Conservation (phyloP, 2,329 filamentous ascomycete species). For the Akanthomyces dipterigenus region DNA sequence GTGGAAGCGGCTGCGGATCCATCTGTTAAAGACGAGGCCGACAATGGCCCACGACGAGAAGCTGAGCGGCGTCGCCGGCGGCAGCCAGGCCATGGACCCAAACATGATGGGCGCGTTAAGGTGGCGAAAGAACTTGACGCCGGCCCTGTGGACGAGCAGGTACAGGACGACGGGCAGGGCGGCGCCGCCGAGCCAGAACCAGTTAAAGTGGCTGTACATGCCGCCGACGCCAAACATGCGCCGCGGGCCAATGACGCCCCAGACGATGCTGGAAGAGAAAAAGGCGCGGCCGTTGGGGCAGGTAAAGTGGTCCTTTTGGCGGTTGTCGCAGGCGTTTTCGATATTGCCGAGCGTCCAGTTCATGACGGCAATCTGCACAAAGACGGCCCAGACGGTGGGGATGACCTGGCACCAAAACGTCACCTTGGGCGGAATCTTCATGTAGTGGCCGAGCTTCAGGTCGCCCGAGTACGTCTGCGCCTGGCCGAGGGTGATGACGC, state of each 20-base stretch:
- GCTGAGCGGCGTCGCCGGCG: slow-evolving; percentile 53
- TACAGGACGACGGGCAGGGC: slow-evolving; percentile 43
- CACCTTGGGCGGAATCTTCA: slow-evolving; percentile 39
- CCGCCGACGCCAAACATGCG: slow-evolving; percentile 47
- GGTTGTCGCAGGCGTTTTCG: slow-evolving; percentile 35
- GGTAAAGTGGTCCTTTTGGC: slow-evolving; percentile 23
- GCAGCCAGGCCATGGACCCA: slow-evolving; percentile 45
- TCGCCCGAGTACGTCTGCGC: slow-evolving; percentile 40
- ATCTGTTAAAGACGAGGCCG: slow-evolving; percentile 52
- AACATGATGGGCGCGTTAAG: slow-evolving; percentile 53
- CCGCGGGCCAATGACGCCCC: slow-evolving; percentile 50
- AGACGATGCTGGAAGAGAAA: slow-evolving; percentile 49
- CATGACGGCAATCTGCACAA: slow-evolving; percentile 40
- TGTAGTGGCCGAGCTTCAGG: slow-evolving; percentile 43
- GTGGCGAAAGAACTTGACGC: slow-evolving; percentile 35
- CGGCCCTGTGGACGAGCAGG: slow-evolving; percentile 25
- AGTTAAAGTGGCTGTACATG: slow-evolving; percentile 44
- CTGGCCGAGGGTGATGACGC: slow-evolving; percentile 27
- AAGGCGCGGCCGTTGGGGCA: slow-evolving; percentile 34
- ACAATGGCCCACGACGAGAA: slow-evolving; percentile 53
- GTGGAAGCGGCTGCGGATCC: slow-evolving; percentile 44
- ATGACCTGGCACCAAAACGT: slow-evolving; percentile 32
- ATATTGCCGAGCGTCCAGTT: slow-evolving; percentile 42
- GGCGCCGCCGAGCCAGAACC: slow-evolving; percentile 47
- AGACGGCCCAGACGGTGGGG: slow-evolving; percentile 36